phyloP scores from a whole-genome alignment of 495 filamentous ascomycete genomes.

The Penicillium maclennaniae region DNA sequence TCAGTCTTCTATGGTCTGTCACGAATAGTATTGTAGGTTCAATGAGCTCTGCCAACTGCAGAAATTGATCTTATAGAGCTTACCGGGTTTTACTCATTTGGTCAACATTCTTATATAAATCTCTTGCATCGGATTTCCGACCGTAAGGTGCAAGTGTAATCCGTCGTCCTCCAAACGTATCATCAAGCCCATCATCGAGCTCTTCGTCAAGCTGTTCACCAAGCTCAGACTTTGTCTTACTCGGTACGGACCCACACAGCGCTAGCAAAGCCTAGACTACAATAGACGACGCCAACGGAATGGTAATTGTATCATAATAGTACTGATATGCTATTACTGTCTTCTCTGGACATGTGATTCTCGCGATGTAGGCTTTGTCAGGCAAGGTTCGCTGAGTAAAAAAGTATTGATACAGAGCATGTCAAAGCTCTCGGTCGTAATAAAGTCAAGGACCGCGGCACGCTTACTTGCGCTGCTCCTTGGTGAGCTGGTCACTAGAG shows the following conservation, averaged over 20 bases:
- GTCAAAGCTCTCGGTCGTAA: background rate
- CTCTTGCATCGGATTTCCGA: background rate
- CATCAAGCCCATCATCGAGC: no score
- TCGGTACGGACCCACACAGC: background rate
- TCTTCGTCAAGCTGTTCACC: no score
- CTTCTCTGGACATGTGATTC: slow-evolving; percentile 7
- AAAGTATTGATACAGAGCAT: slow-evolving; percentile 5
- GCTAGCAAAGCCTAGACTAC: background rate
- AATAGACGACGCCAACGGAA: background rate
- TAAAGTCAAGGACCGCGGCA: background rate
- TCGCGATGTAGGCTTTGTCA: slow-evolving; percentile 1
- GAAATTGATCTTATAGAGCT: background rate
- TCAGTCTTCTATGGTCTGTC: background rate
- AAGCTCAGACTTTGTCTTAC: no score
- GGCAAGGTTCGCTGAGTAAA: background rate
- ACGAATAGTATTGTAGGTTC: background rate
- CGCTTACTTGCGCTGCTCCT: slow-evolving; percentile 14
- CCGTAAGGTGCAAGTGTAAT: no score
- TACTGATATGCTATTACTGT: slow-evolving; percentile 13
- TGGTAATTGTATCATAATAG: background rate
- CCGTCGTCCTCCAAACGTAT: no score
- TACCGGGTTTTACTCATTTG: no score
- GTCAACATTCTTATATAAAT: background rate
- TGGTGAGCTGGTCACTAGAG: slow-evolving; percentile 19
- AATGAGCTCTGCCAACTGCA: background rate